Evolutionary conservation across 129 eudicot species (phyloP), one percentile per base, ranked within the genome.

Genomic region (Lactuca sativa): DNA sequence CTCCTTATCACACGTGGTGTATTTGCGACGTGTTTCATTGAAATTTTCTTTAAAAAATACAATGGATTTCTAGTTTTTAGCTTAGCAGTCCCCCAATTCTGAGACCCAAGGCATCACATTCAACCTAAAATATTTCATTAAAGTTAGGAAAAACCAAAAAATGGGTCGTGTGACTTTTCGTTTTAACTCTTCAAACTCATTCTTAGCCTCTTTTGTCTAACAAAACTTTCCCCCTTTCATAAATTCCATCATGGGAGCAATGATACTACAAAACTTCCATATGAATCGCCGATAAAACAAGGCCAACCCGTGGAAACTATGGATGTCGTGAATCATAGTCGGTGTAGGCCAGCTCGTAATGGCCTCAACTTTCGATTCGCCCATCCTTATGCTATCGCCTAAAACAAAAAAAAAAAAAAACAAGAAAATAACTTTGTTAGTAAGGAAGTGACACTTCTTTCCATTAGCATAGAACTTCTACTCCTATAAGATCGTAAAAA

Each of bases 261-360:
- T 56, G 3, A 69, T 56, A 14, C 25, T 12, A 36, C 63, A 53
- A 60, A 69, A 69, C 32, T 69, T 25, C 17, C 37, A 4, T 6
- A 53, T 55, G 18, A 69, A 69, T 3, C 44, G 25, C 13, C 74
- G 17, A n/a, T 69, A 54, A 36, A 56, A 69, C 7, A 48, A 52
- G 18, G 64, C 64, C 15, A 54, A 37, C 2, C 74, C 74, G 6
- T 53, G 43, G 53, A 68, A 44, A 48, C 58, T 43, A n/a, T n/a
- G n/a, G n/a, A n/a, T n/a, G n/a, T n/a, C n/a, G n/a, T n/a, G n/a
- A n/a, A n/a, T n/a, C n/a, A n/a, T n/a, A n/a, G n/a, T n/a, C n/a
- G n/a, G n/a, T n/a, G n/a, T n/a, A n/a, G n/a, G n/a, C n/a, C n/a
- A n/a, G n/a, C n/a, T n/a, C n/a, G n/a, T n/a, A n/a, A n/a, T n/a